Evolutionary conservation across 1,284 basidiomycete genomes (phyloP), one percentile per base, ranked within the genome.

Genomic region (Schizophyllum amplum): DNA sequence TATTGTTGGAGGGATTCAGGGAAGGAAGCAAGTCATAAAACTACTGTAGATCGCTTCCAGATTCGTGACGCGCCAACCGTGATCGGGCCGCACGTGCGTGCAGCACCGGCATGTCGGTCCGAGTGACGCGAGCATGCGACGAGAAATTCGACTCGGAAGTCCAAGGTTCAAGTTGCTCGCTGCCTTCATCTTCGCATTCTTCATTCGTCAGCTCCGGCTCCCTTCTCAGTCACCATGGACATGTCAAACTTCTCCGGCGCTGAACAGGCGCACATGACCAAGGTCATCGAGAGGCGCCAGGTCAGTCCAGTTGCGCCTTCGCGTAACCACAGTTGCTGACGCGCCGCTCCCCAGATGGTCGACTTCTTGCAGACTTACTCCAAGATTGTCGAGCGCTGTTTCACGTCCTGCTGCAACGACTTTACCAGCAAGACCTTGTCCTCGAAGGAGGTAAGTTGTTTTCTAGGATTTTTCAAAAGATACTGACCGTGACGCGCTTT

Each of bases 291-390:
- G 77, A 92, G 90, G 78, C 94, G 91, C 77, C 94, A 96, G 86
- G 93, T 88, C 60, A 55, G 76, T 65, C 17, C 17, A 22, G 20
- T 48, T 42, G 17, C 13, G 4, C 24, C 53, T 52, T 21, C 33
- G 55, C 54, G 59, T 57, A 60, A 57, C 24, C 21, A n/a, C 47
- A n/a, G n/a, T 15, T 42, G 24, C 46, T 50, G 55, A 51, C 47
- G 26, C 47, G 53, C 13, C 17, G 11, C 33, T 17, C 27, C 57
- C 51, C 72, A 98, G 92, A 97, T 98, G 94, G 92, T 96, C 80
- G 96, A 98, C 77, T 98, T 99, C 67, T 81, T 98, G 80, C 82
- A 81, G 67, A 88, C 98, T 72, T 98, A 98, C 77, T 92, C 94
- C n/a, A 90, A 87, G 66, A 82, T 99, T 56, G 94, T 97, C 48